Evolutionary conservation across 1,284 basidiomycete genomes (phyloP).

Genomic region (Vanrija pseudolonga): DNA sequence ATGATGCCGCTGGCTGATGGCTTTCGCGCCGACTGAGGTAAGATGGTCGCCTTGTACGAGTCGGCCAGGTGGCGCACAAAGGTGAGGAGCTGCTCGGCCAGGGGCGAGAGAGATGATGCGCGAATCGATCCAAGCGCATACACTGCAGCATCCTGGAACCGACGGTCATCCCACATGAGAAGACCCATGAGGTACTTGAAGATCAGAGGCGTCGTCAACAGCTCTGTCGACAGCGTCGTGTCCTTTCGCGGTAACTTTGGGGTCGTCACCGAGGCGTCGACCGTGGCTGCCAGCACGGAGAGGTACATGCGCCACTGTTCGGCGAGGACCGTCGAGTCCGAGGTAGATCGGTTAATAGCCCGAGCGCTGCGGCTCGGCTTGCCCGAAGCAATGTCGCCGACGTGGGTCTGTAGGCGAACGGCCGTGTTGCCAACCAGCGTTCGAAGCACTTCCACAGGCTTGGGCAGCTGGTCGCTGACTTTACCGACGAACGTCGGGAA

Average conservation of each 20-base stretch:
- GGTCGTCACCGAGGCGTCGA: conserved; percentile 23
- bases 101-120: conserved; percentile 67
- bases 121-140: conserved; percentile 84
- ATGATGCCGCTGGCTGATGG: conserved; percentile 72
- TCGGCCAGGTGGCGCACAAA: conserved; percentile 70
- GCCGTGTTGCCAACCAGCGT: conserved; percentile 43
- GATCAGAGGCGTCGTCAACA: conserved; percentile 62
- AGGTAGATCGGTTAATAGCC: conserved; percentile 19
- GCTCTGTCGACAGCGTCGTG: conserved; percentile 43
- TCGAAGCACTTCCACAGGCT: conserved; percentile 45
- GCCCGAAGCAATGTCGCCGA: conserved; percentile 40
- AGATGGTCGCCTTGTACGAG: conserved; percentile 36
- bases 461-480: conserved; percentile 44
- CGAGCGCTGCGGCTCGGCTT: background rate
- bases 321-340: conserved; percentile 64
- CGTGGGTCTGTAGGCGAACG: conserved; percentile 48
- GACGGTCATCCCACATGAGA: conserved; percentile 75
- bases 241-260: conserved; percentile 58
- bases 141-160: conserved; percentile 81
- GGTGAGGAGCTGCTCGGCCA: conserved; percentile 77
- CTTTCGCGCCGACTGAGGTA: conserved; percentile 42
- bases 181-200: conserved; percentile 84
- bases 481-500: conserved; percentile 47
- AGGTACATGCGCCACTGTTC: conserved; percentile 88
- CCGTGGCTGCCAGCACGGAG: conserved; percentile 72